Evolutionary conservation across 202 grass and related monocot genomes (phyloP), one percentile per base, ranked within the genome.

Genomic region (Setaria italica): DNA sequence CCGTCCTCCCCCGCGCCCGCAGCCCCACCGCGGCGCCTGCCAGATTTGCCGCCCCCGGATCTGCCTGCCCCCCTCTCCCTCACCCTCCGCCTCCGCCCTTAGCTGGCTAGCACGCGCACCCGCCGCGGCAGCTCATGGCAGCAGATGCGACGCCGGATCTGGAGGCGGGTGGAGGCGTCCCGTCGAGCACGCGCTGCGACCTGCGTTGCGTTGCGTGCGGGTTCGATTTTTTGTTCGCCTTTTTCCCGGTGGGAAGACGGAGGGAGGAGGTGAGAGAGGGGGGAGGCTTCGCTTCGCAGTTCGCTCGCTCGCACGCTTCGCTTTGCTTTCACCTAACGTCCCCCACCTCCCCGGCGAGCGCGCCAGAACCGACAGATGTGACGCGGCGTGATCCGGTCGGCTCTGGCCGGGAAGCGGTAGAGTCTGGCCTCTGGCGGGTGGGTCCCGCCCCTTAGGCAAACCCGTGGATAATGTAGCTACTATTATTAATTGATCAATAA

Each of bases 1-100:
- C 86, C 76, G 72, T 71, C 86, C 83, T 87, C 47, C 77, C 85
- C 81, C 90, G 80, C 68, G 85, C 95, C 78, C 92, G 78, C 77
- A 94, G 86, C 78, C 89, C 94, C 94, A 79, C 91, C 84, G 85
- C 81, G 76, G 86, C 84, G 84, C 84, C 80, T 80, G 89, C 94
- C 91, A 97, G 88, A 90, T 95, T 90, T 84, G 70, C 83, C 35
- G 32, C 64, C 64, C 74, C 48, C 56, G 50, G 67, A 70, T 66
- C 53, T 2, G 32, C 5, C 1, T 62, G 33, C 1, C 62, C 43
- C 2, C 34, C 49, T 6, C 77, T 34, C 2, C 74, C 49, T 9
- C 71, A n/a, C 1, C 84, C 55, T 19, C 70, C 86, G 3, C 49
- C 82, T 21, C n/a, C 78, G 7, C 48, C n/a, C 57, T 48, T 65